Conservation (phyloP, 169 alveolate genomes). For the Sarcocystis neurona region DNA sequence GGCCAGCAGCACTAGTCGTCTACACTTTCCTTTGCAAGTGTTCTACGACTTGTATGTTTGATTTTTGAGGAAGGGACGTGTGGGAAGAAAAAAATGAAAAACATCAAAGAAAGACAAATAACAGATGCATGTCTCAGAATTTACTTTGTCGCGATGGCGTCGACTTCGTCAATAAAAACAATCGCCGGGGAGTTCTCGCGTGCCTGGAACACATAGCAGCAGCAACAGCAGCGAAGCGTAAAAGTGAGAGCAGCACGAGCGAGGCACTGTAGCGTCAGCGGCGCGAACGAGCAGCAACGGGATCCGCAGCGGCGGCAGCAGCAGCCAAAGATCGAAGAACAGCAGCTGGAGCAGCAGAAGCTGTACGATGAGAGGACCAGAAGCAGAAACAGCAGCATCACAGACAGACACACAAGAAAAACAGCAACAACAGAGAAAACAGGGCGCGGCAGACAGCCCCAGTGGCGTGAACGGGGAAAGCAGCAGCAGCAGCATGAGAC, state of each 20-base stretch:
- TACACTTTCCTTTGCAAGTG: too few species aligned
- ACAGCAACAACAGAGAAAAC: not conserved
- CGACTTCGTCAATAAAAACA: slow-evolving; percentile 98
- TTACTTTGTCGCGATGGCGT: slow-evolving; percentile 96
- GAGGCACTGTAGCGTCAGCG: not conserved
- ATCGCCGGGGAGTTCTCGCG: slow-evolving; percentile 97
- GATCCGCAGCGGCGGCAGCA: slow-evolving; percentile 7
- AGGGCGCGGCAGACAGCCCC: too few species aligned
- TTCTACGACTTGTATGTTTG: too few species aligned
- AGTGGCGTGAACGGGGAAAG: too few species aligned
- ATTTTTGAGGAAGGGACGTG: too few species aligned
- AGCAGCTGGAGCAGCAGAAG: not conserved
- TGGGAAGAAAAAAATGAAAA: too few species aligned
- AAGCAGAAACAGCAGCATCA: not conserved
- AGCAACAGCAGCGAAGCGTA: not conserved
- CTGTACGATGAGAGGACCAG: not conserved
- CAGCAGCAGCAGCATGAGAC: too few species aligned
- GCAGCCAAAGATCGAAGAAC: not conserved
- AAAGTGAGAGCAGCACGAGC: not conserved
- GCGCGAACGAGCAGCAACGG: slow-evolving; percentile 13
- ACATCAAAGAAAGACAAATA: not conserved
- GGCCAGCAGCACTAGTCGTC: too few species aligned
- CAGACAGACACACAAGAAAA: not conserved
- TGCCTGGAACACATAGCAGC: slow-evolving; percentile 74
- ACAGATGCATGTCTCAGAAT: too few species aligned